Evolutionary conservation across 148 eudicot species (phyloP).

Genomic region (Heliosperma pusillum): DNA sequence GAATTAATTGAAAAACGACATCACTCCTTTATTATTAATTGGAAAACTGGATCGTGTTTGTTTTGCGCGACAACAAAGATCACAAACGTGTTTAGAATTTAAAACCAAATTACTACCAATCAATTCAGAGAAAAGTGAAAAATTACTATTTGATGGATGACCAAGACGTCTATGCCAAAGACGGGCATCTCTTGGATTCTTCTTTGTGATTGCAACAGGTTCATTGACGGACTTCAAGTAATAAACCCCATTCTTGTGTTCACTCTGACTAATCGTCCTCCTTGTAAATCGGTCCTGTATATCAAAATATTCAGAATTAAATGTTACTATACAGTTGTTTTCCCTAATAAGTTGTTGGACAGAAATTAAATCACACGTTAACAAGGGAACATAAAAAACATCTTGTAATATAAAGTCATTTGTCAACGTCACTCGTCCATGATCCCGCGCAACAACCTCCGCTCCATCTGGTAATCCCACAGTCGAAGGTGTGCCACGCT

Average conservation of each 20-base stretch:
- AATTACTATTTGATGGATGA: background rate
- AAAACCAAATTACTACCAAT: background rate
- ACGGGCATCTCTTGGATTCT: background rate
- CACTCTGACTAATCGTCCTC: too few species aligned
- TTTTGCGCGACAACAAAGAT: conserved; percentile 7
- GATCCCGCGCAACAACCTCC: too few species aligned
- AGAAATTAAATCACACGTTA: background rate
- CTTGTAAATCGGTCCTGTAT: background rate
- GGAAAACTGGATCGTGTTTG: background rate
- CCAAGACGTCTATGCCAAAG: background rate
- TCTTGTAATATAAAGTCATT: too few species aligned
- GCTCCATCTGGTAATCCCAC: too few species aligned
- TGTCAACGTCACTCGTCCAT: too few species aligned
- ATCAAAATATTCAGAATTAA: background rate
- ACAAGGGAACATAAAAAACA: background rate
- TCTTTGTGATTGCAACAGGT: background rate
- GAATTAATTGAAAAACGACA: too few species aligned
- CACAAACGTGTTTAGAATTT: background rate
- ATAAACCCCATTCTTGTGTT: too few species aligned
- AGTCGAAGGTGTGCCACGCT: too few species aligned
- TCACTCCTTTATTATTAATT: background rate
- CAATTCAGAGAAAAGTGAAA: background rate
- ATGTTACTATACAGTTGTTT: too few species aligned
- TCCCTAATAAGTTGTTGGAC: too few species aligned
- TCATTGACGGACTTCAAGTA: too few species aligned